Evolutionary conservation across 2,329 filamentous ascomycete genomes (phyloP).

Genomic region (Cercospora nicotianae): DNA sequence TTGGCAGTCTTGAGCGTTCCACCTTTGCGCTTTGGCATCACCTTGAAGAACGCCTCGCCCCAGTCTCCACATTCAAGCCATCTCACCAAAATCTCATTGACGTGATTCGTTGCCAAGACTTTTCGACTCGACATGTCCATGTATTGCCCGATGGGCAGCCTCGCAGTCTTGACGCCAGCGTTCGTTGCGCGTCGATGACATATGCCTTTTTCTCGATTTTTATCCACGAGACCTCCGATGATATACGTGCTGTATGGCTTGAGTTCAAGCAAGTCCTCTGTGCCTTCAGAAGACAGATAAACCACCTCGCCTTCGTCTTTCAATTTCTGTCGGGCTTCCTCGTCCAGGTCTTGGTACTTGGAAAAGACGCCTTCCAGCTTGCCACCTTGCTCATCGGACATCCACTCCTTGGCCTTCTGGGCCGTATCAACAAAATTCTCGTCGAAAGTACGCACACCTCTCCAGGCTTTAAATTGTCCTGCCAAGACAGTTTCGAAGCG

Average conservation of each 20-base stretch:
- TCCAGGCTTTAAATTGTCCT: constrained; percentile 76
- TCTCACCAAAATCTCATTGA: constrained; percentile 91
- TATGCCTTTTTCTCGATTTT: constrained; percentile 91
- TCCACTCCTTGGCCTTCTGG: constrained; percentile 64
- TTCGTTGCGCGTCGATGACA: constrained; percentile 81
- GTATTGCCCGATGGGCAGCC: constrained; percentile 91
- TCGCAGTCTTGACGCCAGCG: constrained; percentile 79
- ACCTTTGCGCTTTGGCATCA: constrained; percentile 89
- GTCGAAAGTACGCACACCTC: constrained; percentile 69
- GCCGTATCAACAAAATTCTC: constrained; percentile 73
- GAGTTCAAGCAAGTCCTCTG: constrained; percentile 75
- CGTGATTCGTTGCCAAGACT: constrained; percentile 91
- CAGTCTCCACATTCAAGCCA: constrained; percentile 92
- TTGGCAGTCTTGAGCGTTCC: constrained; percentile 58
- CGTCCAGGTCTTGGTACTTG: constrained; percentile 27
- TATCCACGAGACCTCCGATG: constrained; percentile 90
- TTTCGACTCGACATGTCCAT: constrained; percentile 85
- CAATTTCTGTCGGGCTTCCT: constrained; percentile 23
- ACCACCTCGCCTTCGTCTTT: constrained; percentile 60
- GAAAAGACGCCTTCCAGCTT: constrained; percentile 33
- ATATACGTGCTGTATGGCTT: constrained; percentile 90
- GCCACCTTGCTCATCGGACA: constrained; percentile 55
- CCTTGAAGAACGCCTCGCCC: constrained; percentile 82
- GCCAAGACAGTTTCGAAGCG: constrained; percentile 75
- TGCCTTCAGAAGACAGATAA: constrained; percentile 91